Evolutionary conservation across 2,329 filamentous ascomycete genomes (phyloP).

Genomic region (Eutypa lata): DNA sequence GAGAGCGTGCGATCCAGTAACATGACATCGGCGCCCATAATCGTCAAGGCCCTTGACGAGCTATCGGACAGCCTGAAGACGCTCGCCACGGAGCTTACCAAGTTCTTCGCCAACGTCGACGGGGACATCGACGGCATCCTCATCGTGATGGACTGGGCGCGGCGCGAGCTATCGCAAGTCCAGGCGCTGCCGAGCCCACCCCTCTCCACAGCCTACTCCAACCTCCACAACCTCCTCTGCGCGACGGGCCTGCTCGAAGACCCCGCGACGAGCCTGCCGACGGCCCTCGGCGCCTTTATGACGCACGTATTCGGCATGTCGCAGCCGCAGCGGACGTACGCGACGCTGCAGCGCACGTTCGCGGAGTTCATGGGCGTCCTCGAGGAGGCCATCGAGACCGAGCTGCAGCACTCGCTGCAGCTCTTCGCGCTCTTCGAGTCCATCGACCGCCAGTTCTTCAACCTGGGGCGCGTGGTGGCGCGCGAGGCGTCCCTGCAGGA

Average conservation of each 20-base stretch:
- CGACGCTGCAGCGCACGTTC: conserved; percentile 81
- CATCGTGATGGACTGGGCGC: conserved; percentile 94
- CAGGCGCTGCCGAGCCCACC: conserved; percentile 59
- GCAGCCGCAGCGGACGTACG: conserved; percentile 73
- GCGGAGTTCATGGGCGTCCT: conserved; percentile 82
- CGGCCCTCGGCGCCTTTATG: conserved; percentile 64
- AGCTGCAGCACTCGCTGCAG: conserved; percentile 74
- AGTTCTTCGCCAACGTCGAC: conserved; percentile 91
- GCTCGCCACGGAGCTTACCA: conserved; percentile 79
- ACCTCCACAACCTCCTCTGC: conserved; percentile 75
- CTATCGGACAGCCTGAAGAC: conserved; percentile 83
- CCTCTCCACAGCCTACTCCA: conserved; percentile 73
- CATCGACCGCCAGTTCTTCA: conserved; percentile 87
- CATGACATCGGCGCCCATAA: conserved; percentile 84
- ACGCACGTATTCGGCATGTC: conserved; percentile 77
- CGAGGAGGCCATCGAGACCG: conserved; percentile 83
- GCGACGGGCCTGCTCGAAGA: conserved; percentile 59
- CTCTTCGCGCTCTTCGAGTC: conserved; percentile 89
- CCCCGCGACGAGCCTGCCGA: conserved; percentile 53
- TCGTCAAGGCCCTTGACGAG: conserved; percentile 81
- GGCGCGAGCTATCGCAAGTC: conserved; percentile 74
- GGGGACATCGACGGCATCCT: conserved; percentile 90
- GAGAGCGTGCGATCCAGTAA: conserved; percentile 87
- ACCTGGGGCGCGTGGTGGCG: conserved; percentile 79
- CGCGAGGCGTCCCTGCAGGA: conserved; percentile 82